Evolutionary conservation across 768 basidiomycete genomes (phyloP).

Genomic region (Tricholoma bakamatsutake): DNA sequence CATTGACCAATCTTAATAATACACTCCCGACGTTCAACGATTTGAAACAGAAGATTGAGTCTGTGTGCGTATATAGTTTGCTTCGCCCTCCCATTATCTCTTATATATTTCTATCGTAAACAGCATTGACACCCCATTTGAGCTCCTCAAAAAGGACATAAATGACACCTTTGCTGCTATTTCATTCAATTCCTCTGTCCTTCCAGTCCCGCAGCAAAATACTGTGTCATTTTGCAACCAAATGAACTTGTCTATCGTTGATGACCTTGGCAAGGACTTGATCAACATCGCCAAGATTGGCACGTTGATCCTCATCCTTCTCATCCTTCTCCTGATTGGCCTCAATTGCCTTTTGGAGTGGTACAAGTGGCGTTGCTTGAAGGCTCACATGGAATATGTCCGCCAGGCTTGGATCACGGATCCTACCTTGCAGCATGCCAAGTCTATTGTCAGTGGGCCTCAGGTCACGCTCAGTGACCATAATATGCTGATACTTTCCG

Average conservation of each 20-base stretch:
- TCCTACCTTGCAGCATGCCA: conserved; percentile 49
- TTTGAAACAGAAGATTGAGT: conserved; percentile 61
- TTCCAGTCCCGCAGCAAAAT: conserved; percentile 73
- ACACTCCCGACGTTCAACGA: conserved; percentile 76
- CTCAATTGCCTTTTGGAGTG: conserved; percentile 77
- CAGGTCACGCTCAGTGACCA: conserved; percentile 62
- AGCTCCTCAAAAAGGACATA: conserved; percentile 81
- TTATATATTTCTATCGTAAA: conserved; percentile 1
- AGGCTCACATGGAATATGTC: conserved; percentile 57
- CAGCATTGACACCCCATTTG: conserved; percentile 84
- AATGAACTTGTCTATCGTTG: conserved; percentile 80
- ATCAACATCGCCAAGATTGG: conserved; percentile 76
- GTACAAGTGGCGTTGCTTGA: conserved; percentile 80
- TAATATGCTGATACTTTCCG: conserved; percentile 72
- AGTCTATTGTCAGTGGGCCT: conserved; percentile 33
- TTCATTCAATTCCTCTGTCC: conserved; percentile 59
- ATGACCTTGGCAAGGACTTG: conserved; percentile 79
- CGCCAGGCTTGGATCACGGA: conserved; percentile 76
- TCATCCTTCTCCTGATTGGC: conserved; percentile 68
- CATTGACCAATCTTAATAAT: conserved; percentile 70
- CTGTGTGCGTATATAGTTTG: conserved; percentile 46
- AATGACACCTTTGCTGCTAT: conserved; percentile 79
- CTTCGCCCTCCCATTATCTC: background rate
- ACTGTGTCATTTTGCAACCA: conserved; percentile 68
- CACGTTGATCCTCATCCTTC: conserved; percentile 61